Base-by-base conservation (phyloP, 371 early-diverging fungal species). In the Capillidium heterosporum region DNA sequence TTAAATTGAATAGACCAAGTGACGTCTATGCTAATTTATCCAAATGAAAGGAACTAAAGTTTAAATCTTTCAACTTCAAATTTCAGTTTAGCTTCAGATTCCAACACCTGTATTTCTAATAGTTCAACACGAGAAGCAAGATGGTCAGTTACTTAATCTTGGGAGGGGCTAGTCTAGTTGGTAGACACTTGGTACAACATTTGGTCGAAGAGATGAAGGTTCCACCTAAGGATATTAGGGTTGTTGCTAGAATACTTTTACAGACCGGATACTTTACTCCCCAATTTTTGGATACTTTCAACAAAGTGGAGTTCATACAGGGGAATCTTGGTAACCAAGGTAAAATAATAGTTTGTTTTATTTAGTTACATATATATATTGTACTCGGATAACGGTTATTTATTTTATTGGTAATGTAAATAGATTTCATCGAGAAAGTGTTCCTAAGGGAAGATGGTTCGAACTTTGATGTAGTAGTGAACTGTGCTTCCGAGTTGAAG, bases 221-320 rank as follows among this genome's bases (percentile, higher is more conserved):
- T 35, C 4, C 4, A 35, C n/a, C 35, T 24, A 35, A 32, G 5
- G 39, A 39, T 11, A 31, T 53, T 19, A 11, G 53, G 53, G 53
- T 53, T 19, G 26, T 53, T 17, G 53, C 29, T 40, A 21, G 53
- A 31, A 39, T 53, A 39, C 39, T 53, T 11, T n/a, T 32, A 39
- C 27, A 53, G 26, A 53, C 53, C n/a, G 53, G 53, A 8, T 53
- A 53, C 39, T 53, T 53, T 24, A 27, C 53, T 13, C 53, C 53
- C 2, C 4, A 13, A 5, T 53, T 21, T 17, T 39, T 53, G 23
- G 26, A 53, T 15, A 29, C 53, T 39, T 53, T 53, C 17, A 40
- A 53, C 7, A 7, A 53, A 40, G 53, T 53, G 21, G 53, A 53
- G 35, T 53, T 27, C 19, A 53, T 39, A 7, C 53, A 53, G 26